These are phyloP conservation scores for Hanseniaspora jakobsenii DNA, from an alignment of 805 yeast species.

Conservation along the genomic window DNA sequence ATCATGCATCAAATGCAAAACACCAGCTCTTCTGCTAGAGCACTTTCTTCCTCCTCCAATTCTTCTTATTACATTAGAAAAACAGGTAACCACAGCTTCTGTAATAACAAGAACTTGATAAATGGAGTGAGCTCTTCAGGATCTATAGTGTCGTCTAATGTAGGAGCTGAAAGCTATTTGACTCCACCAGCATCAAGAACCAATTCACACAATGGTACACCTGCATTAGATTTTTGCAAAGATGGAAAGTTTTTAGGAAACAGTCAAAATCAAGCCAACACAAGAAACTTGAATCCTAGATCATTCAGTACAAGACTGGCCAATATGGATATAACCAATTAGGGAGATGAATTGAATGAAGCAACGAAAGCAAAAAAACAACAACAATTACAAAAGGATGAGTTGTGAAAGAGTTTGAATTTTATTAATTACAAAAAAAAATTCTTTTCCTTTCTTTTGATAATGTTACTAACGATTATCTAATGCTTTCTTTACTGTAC, in stretches of 20 bases:
- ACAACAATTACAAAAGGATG: background rate
- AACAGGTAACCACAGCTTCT: no score
- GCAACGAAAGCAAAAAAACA: background rate
- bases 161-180: conserved; percentile 10
- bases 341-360: no score
- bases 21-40: no score
- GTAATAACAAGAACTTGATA: no score
- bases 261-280: no score
- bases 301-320: conserved; percentile 11
- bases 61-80: no score
- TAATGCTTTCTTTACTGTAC: no score
- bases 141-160: no score
- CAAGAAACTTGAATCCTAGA: conserved; percentile 10
- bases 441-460: no score
- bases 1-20: conserved; percentile 8
- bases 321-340: conserved; percentile 7
- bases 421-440: background rate
- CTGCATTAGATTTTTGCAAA: conserved; percentile 10
- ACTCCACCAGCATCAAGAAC: conserved; percentile 15
- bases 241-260: conserved; percentile 11
- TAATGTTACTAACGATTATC: no score
- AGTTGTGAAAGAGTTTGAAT: background rate
- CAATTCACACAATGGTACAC: conserved; percentile 9
- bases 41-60: no score
- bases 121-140: no score